phyloP scores from a whole-genome alignment of 306 rosid species.

The Glycyrrhiza uralensis region DNA sequence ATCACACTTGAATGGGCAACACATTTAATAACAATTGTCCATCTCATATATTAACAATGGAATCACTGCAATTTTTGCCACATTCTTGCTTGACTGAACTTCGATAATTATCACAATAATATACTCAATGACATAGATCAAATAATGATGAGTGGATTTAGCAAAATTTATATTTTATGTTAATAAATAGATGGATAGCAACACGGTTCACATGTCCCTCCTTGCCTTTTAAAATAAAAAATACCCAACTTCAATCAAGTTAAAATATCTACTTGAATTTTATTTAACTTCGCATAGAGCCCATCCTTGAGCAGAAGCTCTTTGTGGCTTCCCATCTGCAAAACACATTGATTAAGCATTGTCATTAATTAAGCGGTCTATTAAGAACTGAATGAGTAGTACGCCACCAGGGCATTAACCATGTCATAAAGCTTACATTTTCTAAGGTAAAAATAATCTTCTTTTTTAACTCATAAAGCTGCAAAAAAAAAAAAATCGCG shows the following conservation, averaged over 20 bases:
- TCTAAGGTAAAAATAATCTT: neutral
- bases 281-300: conserved; percentile 51
- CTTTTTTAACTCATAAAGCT: neutral
- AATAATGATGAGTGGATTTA: no score
- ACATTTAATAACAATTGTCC: no score
- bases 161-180: no score
- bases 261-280: conserved; percentile 34
- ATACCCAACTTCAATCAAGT: conserved; percentile 17
- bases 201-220: no score
- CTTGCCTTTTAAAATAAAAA: no score
- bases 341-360: neutral
- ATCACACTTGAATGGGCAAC: no score
- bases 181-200: no score
- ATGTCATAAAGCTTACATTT: neutral
- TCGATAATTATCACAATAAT: no score
- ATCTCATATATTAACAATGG: no score
- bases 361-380: neutral
- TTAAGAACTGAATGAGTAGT: neutral
- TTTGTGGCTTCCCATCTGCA: conserved; percentile 68
- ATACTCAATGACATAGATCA: no score
- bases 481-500: neutral
- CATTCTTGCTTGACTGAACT: no score
- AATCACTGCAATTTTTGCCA: no score
- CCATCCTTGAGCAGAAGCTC: conserved; percentile 68
- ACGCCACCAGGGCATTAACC: neutral